A percentile compares a stretch with the other conserved stretches of the same genome.
Conservation (phyloP, 2,329 filamentous ascomycete genomes). For the Penicillium occitanis region DNA sequence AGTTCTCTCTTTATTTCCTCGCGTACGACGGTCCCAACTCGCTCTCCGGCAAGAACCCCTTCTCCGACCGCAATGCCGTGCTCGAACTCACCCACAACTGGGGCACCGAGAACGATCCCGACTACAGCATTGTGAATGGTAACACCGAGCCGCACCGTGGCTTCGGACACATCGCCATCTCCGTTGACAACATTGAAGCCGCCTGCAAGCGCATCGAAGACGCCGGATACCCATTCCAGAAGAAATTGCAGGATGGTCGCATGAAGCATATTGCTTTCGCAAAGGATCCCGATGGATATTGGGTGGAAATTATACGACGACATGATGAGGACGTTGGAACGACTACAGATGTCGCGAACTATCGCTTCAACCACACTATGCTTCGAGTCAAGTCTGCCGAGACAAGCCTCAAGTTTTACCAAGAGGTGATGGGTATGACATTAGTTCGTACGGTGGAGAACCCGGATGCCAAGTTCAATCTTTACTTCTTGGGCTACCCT, state of each 20-base stretch:
- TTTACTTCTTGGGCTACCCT: constrained; percentile 89
- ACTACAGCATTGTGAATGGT: constrained; percentile 80
- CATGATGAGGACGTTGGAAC: constrained; percentile 71
- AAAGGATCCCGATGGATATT: constrained; percentile 83
- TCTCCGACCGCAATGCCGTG: constrained; percentile 80
- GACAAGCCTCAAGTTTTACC: constrained; percentile 74
- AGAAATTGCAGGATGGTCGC: constrained; percentile 83
- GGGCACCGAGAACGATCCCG: constrained; percentile 80
- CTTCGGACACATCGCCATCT: constrained; percentile 84
- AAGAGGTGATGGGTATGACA: constrained; percentile 86
- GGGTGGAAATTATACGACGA: constrained; percentile 61
- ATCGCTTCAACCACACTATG: constrained; percentile 72
- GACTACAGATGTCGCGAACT: constrained; percentile 71
- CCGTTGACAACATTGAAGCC: constrained; percentile 79
- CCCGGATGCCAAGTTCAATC: constrained; percentile 71
- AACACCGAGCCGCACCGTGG: constrained; percentile 84
- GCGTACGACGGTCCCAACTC: constrained; percentile 78
- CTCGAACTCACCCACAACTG: constrained; percentile 84
- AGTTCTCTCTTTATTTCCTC: constrained; percentile 95
- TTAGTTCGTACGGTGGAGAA: constrained; percentile 72
- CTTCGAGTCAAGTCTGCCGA: constrained; percentile 82
- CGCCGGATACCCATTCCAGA: constrained; percentile 90
- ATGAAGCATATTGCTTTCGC: constrained; percentile 89
- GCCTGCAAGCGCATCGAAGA: constrained; percentile 88
- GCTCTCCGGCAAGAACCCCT: constrained; percentile 70